A percentile compares a stretch with the other conserved stretches of the same genome.
Conservation (phyloP, 1,139 yeast species). For the Hyphopichia khmerensis region DNA sequence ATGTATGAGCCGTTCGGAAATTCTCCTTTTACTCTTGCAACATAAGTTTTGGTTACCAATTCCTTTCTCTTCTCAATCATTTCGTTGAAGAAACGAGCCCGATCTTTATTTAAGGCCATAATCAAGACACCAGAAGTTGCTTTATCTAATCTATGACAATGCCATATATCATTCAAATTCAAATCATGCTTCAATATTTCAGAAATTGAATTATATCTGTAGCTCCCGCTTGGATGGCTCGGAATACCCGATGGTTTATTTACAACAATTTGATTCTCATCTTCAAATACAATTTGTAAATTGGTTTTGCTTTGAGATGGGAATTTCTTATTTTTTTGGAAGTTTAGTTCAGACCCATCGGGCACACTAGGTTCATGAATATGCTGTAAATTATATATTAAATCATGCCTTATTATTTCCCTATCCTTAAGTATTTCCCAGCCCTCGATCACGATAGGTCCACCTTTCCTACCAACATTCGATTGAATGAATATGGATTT, state of each 20-base stretch:
- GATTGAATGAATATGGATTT: conserved; percentile 24
- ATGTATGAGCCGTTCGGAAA: conserved; percentile 41
- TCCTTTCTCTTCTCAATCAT: conserved; percentile 35
- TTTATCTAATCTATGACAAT: conserved; percentile 71
- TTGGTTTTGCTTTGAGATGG: conserved; percentile 9
- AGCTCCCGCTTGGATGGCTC: conserved; percentile 76
- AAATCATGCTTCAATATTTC: conserved; percentile 52
- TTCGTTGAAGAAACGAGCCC: conserved; percentile 39
- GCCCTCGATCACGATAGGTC: conserved; percentile 19
- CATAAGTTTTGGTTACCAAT: conserved; percentile 46
- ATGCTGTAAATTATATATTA: conserved; percentile 47
- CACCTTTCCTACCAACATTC: conserved; percentile 25
- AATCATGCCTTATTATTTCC: conserved; percentile 46
- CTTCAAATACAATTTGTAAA: conserved; percentile 46
- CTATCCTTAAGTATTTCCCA: conserved; percentile 20
- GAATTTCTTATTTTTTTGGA: conserved; percentile 5
- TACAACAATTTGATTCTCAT: conserved; percentile 53
- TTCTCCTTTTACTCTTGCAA: conserved; percentile 62
- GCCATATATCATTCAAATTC: conserved; percentile 37
- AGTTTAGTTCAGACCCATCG: conserved; percentile 17
- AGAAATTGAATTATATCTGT: conserved; percentile 57
- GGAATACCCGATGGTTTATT: conserved; percentile 79
- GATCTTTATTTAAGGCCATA: conserved; percentile 48
- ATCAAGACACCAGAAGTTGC: conserved; percentile 73
- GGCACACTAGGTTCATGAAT: conserved; percentile 63